A percentile compares a stretch with the other conserved stretches of the same genome.
Conservation (phyloP, 2,329 filamentous ascomycete species). For the Sclerotinia borealis region DNA sequence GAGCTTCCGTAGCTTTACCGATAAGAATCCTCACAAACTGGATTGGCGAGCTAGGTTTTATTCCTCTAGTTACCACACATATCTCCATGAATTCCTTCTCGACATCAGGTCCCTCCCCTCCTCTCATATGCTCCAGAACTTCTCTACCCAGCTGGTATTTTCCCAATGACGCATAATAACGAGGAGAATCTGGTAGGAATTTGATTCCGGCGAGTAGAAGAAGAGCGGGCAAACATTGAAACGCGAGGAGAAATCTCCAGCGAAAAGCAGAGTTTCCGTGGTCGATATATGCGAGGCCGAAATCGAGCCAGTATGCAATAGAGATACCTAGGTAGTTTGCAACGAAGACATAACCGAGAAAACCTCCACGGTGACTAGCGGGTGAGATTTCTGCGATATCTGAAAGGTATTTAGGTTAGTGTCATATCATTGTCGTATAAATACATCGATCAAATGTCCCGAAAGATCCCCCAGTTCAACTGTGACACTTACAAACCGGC, state of each 20-base stretch:
- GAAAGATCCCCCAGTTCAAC: not conserved
- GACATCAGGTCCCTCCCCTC: conserved; percentile 13
- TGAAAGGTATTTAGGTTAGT: not conserved
- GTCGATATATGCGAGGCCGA: conserved; percentile 36
- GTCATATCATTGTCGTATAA: not conserved
- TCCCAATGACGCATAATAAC: conserved; percentile 17
- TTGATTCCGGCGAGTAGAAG: conserved; percentile 36
- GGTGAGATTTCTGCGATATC: conserved; percentile 27
- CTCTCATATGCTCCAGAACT: conserved; percentile 16
- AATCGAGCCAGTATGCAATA: conserved; percentile 32
- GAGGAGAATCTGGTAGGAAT: conserved; percentile 41
- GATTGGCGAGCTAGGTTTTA: conserved; percentile 33
- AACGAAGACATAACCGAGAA: conserved; percentile 29
- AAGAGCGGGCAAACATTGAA: conserved; percentile 37
- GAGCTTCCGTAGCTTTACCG: conserved; percentile 31
- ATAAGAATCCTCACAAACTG: conserved; percentile 36
- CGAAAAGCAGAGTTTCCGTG: conserved; percentile 18
- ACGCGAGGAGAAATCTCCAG: conserved; percentile 32
- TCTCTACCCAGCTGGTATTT: conserved; percentile 14
- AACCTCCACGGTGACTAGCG: conserved; percentile 28
- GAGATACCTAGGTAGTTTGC: conserved; percentile 30
- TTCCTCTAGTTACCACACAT: conserved; percentile 29
- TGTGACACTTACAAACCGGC: conserved; percentile 19
- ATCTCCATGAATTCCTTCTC: conserved; percentile 34
- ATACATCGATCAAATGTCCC: not conserved